Evolutionary conservation across 2,329 filamentous ascomycete species (phyloP).

Genomic region (Geosmithia morbida): DNA sequence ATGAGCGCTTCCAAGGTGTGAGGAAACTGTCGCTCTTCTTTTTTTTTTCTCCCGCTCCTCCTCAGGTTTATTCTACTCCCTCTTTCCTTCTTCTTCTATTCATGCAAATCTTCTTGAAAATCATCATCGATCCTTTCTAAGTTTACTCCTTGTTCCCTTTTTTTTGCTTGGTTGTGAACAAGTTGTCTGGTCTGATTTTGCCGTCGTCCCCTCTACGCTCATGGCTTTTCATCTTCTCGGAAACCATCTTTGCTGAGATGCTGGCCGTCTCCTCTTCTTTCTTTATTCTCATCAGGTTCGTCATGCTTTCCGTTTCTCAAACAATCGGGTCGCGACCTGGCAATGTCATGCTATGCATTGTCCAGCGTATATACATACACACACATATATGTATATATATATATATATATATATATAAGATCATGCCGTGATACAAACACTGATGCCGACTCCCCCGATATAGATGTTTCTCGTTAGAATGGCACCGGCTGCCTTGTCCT

Average conservation of each 20-base stretch:
- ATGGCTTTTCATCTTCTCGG: neutral
- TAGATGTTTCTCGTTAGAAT: constrained; percentile 29
- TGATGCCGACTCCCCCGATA: neutral
- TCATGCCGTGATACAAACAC: too few species aligned
- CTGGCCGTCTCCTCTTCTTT: constrained; percentile 12
- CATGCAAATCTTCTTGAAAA: too few species aligned
- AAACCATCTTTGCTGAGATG: constrained; percentile 15
- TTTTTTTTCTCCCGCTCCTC: neutral
- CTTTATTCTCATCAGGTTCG: constrained; percentile 6
- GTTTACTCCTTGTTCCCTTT: neutral
- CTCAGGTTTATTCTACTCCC: neutral
- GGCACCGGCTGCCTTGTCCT: constrained; percentile 19
- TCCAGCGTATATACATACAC: neutral
- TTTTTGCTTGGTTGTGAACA: neutral
- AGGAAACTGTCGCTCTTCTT: neutral
- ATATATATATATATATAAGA: too few species aligned
- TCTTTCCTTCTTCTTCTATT: neutral
- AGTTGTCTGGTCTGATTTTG: too few species aligned
- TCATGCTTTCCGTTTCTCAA: neutral
- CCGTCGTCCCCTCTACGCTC: neutral
- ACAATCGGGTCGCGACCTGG: neutral
- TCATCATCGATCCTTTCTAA: neutral
- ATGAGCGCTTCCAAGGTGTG: neutral
- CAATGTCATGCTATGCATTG: neutral
- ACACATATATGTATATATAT: too few species aligned